Conservation (phyloP, 129 eudicot species). For the Flaveria brownii region DNA sequence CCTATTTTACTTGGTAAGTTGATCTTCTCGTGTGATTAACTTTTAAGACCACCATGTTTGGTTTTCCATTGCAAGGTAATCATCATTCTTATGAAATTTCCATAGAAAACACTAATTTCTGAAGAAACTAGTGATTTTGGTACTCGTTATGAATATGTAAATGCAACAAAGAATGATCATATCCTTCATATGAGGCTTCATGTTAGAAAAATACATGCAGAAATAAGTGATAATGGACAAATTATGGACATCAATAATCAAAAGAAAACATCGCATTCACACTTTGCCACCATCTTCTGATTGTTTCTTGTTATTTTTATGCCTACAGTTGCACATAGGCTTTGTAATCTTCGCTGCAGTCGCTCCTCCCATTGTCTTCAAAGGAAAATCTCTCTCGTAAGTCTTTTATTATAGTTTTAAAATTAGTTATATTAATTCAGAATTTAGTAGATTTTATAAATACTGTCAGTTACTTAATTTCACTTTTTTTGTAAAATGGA, state of each 20-base stretch:
- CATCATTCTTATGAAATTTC: not conserved
- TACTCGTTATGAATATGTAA: not conserved
- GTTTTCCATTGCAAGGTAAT: not conserved
- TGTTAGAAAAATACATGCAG: not conserved
- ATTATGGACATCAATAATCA: not conserved
- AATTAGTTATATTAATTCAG: not conserved
- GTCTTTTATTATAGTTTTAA: slow-evolving; percentile 26
- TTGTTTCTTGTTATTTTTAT: not conserved
- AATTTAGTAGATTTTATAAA: not conserved
- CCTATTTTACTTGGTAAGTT: slow-evolving; percentile 70
- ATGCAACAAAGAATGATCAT: not conserved
- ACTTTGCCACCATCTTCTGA: slow-evolving; percentile 22
- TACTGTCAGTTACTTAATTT: slow-evolving; percentile 6
- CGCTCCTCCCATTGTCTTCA: slow-evolving; percentile 90
- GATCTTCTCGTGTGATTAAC: not conserved
- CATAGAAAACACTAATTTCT: not conserved
- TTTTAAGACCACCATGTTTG: not conserved
- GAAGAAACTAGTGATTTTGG: not conserved
- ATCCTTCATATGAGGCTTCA: not conserved
- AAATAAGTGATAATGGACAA: slow-evolving; percentile 2
- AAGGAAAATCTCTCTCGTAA: slow-evolving; percentile 94
- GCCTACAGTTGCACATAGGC: slow-evolving; percentile 77
- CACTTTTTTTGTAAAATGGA: slow-evolving; percentile 1
- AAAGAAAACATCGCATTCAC: slow-evolving; percentile 2
- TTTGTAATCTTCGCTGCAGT: slow-evolving; percentile 87